phyloP scores from a whole-genome alignment of 2,329 filamentous ascomycete species.

The Aspergillus sp. region DNA sequence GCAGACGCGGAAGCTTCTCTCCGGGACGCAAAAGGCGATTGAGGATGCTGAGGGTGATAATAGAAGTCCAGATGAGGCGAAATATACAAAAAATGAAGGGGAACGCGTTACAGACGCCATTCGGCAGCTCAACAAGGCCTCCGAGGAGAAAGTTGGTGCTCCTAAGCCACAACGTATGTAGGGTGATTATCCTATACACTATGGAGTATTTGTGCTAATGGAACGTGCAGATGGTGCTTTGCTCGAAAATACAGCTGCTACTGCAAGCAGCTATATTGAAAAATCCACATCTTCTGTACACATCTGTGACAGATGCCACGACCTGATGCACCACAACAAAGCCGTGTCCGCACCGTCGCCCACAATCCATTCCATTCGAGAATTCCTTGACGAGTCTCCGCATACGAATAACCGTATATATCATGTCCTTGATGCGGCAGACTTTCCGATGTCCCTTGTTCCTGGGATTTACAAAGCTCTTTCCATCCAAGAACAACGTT shows the following conservation, averaged over 20 bases:
- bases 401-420: constrained; percentile 92
- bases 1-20: constrained; percentile 38
- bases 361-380: constrained; percentile 71
- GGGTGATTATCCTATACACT: not conserved
- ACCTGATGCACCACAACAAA: constrained; percentile 68
- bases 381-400: constrained; percentile 83
- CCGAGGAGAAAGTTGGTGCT: not conserved
- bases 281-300: constrained; percentile 14
- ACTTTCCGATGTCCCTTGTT: constrained; percentile 91
- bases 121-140: too few species aligned
- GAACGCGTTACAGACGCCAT: too few species aligned
- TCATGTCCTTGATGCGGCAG: constrained; percentile 88
- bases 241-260: constrained; percentile 15
- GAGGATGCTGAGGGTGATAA: constrained; percentile 4
- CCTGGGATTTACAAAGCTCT: constrained; percentile 69
- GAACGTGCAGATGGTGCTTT: constrained; percentile 12
- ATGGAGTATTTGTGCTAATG: constrained; percentile 3
- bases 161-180: constrained; percentile 11
- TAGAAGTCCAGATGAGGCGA: constrained; percentile 12
- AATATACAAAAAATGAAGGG: too few species aligned
- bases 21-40: constrained; percentile 11
- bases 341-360: constrained; percentile 74
- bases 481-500: constrained; percentile 67
- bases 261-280: constrained; percentile 15
- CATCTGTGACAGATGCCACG: constrained; percentile 83